These are phyloP conservation scores for Pyrenochaeta sp. DNA, from an alignment of 2,329 filamentous ascomycete genomes.

Conservation along the genomic window DNA sequence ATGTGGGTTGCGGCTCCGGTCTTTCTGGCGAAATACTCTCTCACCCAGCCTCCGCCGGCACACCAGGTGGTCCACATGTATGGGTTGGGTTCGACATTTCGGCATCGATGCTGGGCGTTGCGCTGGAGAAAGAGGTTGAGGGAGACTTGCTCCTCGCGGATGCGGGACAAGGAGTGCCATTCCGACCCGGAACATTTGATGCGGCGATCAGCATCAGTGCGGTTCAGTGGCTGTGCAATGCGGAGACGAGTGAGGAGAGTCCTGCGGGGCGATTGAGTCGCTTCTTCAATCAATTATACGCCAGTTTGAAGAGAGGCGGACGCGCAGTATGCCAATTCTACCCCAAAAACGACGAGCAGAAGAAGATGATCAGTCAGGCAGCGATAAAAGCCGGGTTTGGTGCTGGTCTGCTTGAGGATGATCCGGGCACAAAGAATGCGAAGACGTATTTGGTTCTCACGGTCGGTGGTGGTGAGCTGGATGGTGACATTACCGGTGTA, in stretches of 20 bases:
- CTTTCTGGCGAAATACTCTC: conserved; percentile 94
- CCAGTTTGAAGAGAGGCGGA: conserved; percentile 81
- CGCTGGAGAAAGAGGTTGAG: conserved; percentile 88
- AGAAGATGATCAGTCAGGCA: conserved; percentile 89
- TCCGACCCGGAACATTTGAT: conserved; percentile 90
- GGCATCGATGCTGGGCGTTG: conserved; percentile 95
- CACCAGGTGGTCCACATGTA: conserved; percentile 78
- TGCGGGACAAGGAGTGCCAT: conserved; percentile 94
- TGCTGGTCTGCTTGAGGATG: conserved; percentile 92
- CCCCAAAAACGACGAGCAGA: conserved; percentile 91
- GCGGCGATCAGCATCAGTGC: conserved; percentile 94
- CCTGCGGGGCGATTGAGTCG: conserved; percentile 79
- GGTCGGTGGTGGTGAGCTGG: conserved; percentile 74
- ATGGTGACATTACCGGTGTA: conserved; percentile 84
- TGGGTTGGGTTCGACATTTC: conserved; percentile 99
- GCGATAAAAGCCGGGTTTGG: conserved; percentile 95
- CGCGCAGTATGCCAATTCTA: conserved; percentile 97
- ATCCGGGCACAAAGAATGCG: conserved; percentile 93
- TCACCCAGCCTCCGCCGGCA: conserved; percentile 69
- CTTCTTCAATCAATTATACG: conserved; percentile 94
- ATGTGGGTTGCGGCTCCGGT: conserved; percentile 95
- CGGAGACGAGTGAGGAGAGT: conserved; percentile 84
- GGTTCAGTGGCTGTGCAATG: conserved; percentile 99
- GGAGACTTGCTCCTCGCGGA: conserved; percentile 94
- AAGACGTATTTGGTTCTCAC: conserved; percentile 97